phyloP scores from a whole-genome alignment of 129 eudicot genomes.

The Sambucus nigra region DNA sequence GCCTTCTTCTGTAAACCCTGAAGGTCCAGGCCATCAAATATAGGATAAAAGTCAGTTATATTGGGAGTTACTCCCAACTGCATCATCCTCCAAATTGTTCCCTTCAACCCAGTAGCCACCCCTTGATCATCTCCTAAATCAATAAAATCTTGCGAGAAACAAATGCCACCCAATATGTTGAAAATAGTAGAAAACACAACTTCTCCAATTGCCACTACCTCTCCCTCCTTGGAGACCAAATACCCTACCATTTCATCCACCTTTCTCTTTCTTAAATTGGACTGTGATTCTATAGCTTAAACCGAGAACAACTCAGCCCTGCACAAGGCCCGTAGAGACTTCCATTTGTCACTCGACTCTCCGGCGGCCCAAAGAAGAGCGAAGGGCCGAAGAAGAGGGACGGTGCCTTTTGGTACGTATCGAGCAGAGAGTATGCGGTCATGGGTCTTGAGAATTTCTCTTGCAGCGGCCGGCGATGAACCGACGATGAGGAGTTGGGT shows the following conservation, averaged over 20 bases:
- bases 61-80: slow-evolving; percentile 26
- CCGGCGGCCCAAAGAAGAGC: slow-evolving; percentile 15
- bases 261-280: slow-evolving; percentile 11
- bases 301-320: slow-evolving; percentile 15
- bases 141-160: too few species aligned
- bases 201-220: slow-evolving; percentile 23
- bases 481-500: slow-evolving; percentile 18
- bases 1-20: slow-evolving; percentile 15
- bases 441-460: slow-evolving; percentile 17
- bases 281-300: slow-evolving; percentile 14
- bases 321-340: slow-evolving; percentile 8
- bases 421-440: slow-evolving; percentile 12
- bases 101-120: slow-evolving; percentile 22
- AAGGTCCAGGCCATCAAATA: slow-evolving; percentile 22
- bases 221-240: slow-evolving; percentile 10
- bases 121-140: slow-evolving; percentile 15
- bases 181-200: slow-evolving; percentile 21
- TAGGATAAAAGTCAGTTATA: slow-evolving; percentile 33
- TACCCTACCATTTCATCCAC: slow-evolving; percentile 10
- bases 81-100: slow-evolving; percentile 20
- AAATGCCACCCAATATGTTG: slow-evolving; percentile 25
- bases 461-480: slow-evolving; percentile 19
- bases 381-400: neutral
- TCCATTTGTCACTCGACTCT: slow-evolving; percentile 17
- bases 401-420: slow-evolving; percentile 1